Evolutionary conservation across 306 rosid genomes (phyloP), one percentile per base, ranked within the genome.

Genomic region (Gynostemma pentaphyllum): DNA sequence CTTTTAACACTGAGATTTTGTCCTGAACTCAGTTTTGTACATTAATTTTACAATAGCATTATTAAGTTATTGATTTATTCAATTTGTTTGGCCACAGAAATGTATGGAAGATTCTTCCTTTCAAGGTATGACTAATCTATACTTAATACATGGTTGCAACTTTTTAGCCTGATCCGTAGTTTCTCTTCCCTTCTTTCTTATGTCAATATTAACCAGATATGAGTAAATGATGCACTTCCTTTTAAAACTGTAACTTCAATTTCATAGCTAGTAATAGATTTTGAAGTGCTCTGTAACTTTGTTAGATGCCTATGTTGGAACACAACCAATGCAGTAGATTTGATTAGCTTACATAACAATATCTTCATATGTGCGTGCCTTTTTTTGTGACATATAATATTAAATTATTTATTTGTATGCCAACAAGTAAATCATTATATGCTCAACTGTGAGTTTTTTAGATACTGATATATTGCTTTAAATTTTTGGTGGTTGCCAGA

Each of bases 31-130:
- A 62, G 44, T 41, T 26, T 23, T 15, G 34, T 44, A 22, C 37
- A 40, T 15, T n/a, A n/a, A n/a, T n/a, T 62, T 62, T 24, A 40
- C 18, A 9, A 59, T 18, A 5, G 68, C 22, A 44, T 27, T 2
- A 8, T 50, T 48, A 41, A 45, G 21, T 66, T 62, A 48, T 54
- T 75, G 53, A 68, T 67, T 45, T 60, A 34, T 40, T 10, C 60
- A 57, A 0, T 64, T 66, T 74, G 12, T 59, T 75, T 67, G 73
- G 67, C 62, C 71, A 84, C 92, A 85, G 98, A 78, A 72, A 74
- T 91, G 81, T 68, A 85, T 87, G 95, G 95, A 82, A 72, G 96
- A 91, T 75, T 74, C 95, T 75, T 80, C 95, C 69, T 91, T 91
- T 81, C 96, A 85, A 70, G 96, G 98, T 88, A 75, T 63, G 62